Base-by-base conservation (phyloP, 2,329 filamentous ascomycete genomes). In the Teratosphaeria zuluensis region DNA sequence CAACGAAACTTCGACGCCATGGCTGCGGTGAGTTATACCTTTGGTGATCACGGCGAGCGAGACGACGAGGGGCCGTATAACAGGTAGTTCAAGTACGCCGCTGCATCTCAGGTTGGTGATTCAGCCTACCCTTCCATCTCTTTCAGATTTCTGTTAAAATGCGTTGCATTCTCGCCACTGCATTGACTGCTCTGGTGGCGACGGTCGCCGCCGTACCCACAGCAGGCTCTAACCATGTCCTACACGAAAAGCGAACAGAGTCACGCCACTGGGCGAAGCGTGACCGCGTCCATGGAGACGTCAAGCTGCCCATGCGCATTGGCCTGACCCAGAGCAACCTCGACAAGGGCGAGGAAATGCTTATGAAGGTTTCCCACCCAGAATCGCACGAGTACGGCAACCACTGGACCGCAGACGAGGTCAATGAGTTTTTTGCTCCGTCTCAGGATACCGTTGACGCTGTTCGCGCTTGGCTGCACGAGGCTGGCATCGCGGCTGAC, bases 401-500 rank as follows among this genome's bases (percentile, higher is more conserved):
- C 55, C 71, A 77, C 58, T 78, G 72, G 71, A 73, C 72, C 11
- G 67, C 71, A 31, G 62, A 70, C 51, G 68, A 77, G 56, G 69
- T 76, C 11, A 65, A 70, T 14, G 69, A 76, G 12, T 67, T 75
- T 56, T 77, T 77, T 56, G 71, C 74, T 9, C 76, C 75, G 1
- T 38, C 65, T 2, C 62, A 68, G 54, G 61, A 67, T 14, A 71
- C 69, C 30, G 65, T 76, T 24, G 65, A 73, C 14, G 64, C 68
- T 7, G 71, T 78, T 9, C 70, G 69, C 24, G 62, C 68, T 19
- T 79, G 76, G 76, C 66, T 79, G 0, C 51, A 66, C 2, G 63
- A 64, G 33, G 65, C 71, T 31, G 70, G 73, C 19, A 72, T 74
- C 38, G 59, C 62, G 8, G 60, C 61, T 2, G 58, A 69, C 52